A percentile compares a stretch with the other conserved stretches of the same genome.
Evolutionary conservation across 169 alveolate species (phyloP).

Genomic region (Blepharisma undulans): DNA sequence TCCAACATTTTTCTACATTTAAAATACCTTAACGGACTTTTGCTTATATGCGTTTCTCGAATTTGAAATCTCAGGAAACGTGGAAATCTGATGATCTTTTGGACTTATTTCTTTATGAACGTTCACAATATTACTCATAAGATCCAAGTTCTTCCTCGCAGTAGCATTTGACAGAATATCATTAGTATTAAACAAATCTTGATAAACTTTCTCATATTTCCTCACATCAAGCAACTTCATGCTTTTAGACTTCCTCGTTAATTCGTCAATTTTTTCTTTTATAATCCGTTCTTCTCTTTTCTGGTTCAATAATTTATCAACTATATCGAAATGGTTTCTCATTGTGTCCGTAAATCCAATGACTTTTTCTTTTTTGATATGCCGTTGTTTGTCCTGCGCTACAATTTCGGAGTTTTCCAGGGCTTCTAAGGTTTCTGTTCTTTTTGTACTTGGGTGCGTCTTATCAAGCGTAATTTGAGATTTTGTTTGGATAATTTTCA

Average conservation of each 20-base stretch:
- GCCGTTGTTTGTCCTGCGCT: not conserved
- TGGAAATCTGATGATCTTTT: not conserved
- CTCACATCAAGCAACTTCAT: not conserved
- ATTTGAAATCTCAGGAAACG: not conserved
- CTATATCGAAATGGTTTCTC: not conserved
- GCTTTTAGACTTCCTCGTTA: not conserved
- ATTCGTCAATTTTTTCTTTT: not conserved
- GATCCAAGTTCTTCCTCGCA: not conserved
- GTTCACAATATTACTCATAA: not conserved
- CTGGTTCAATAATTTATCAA: not conserved
- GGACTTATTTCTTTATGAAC: not conserved
- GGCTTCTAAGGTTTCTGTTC: not conserved
- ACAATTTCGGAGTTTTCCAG: not conserved
- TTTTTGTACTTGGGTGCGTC: not conserved
- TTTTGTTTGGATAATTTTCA: not conserved
- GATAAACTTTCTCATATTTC: not conserved
- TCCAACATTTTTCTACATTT: not conserved
- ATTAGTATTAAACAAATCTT: not conserved
- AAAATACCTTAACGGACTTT: not conserved
- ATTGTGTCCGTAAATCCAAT: not conserved
- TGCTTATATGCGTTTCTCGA: not conserved
- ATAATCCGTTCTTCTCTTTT: not conserved
- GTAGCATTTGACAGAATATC: not conserved
- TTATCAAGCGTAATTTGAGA: not conserved
- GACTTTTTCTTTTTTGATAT: not conserved